phyloP scores from a whole-genome alignment of 768 basidiomycete genomes.

The Rhodotorula graminis region DNA sequence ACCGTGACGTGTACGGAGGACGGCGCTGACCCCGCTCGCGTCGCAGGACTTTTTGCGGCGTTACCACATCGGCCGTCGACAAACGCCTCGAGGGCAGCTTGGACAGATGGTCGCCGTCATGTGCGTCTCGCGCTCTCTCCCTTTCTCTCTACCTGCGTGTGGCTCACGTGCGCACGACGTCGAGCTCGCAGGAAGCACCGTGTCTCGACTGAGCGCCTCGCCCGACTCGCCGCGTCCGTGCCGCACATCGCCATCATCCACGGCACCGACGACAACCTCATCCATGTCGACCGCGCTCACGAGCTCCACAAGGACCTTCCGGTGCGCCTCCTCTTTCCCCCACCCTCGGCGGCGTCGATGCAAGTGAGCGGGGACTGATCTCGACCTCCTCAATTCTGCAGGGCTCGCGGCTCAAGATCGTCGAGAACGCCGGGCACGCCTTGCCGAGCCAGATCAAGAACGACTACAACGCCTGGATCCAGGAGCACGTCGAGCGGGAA shows the following conservation, averaged over 20 bases:
- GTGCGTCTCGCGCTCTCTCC: neutral
- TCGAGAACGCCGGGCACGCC: slow-evolving; percentile 24
- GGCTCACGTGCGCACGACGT: neutral
- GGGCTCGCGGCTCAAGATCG: slow-evolving; percentile 22
- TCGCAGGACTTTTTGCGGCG: slow-evolving; percentile 33
- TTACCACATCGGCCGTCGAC: slow-evolving; percentile 24
- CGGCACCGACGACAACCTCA: slow-evolving; percentile 35
- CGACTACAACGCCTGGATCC: slow-evolving; percentile 31
- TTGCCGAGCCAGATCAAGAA: slow-evolving; percentile 22
- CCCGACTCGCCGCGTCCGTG: neutral
- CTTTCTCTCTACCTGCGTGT: neutral
- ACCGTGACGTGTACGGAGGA: too few species aligned
- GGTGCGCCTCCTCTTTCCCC: neutral
- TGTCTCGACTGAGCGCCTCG: slow-evolving; percentile 11
- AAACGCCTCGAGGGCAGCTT: slow-evolving; percentile 19
- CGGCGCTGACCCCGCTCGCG: too few species aligned
- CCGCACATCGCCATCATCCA: slow-evolving; percentile 32
- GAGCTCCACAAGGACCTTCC: slow-evolving; percentile 26
- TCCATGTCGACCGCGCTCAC: slow-evolving; percentile 21
- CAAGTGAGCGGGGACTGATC: too few species aligned
- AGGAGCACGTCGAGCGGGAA: slow-evolving; percentile 1
- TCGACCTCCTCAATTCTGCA: neutral
- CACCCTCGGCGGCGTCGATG: too few species aligned
- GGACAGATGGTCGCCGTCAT: slow-evolving; percentile 26
- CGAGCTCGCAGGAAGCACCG: slow-evolving; percentile 8